phyloP scores from a whole-genome alignment of 352 stramenopile genomes.

The Globisporangium spiculum region DNA sequence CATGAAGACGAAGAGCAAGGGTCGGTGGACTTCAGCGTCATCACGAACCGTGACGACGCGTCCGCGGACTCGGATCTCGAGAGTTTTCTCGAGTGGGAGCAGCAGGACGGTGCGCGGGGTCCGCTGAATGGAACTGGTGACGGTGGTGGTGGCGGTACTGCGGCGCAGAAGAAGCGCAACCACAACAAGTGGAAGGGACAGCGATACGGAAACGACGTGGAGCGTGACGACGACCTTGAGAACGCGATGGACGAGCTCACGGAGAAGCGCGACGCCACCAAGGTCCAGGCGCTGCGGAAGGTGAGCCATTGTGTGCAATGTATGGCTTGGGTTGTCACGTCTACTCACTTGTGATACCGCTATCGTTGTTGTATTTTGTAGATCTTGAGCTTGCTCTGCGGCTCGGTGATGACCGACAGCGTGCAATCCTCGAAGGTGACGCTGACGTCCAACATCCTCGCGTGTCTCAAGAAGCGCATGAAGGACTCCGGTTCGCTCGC shows the following conservation, averaged over 20 bases:
- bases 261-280: conserved; percentile 65
- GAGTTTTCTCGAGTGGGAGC: conserved; percentile 46
- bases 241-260: conserved; percentile 49
- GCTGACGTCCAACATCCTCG: conserved; percentile 37
- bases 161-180: conserved; percentile 20
- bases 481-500: conserved; percentile 51
- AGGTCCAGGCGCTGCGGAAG: conserved; percentile 52
- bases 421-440: conserved; percentile 36
- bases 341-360: background rate
- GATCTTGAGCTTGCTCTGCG: conserved; percentile 43
- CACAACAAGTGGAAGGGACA: conserved; percentile 35
- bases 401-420: conserved; percentile 38
- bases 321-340: background rate
- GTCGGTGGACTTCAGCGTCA: conserved; percentile 32
- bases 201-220: conserved; percentile 25
- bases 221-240: conserved; percentile 43
- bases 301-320: conserved; percentile 12
- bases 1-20: conserved; percentile 30
- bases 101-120: conserved; percentile 17
- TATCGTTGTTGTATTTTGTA: background rate
- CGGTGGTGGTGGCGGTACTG: background rate
- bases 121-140: background rate
- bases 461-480: conserved; percentile 55
- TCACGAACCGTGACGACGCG: conserved; percentile 43
- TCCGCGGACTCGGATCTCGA: conserved; percentile 65